Conservation (phyloP, 2,329 filamentous ascomycete species). For the Pseudogymnoascus sp. region DNA sequence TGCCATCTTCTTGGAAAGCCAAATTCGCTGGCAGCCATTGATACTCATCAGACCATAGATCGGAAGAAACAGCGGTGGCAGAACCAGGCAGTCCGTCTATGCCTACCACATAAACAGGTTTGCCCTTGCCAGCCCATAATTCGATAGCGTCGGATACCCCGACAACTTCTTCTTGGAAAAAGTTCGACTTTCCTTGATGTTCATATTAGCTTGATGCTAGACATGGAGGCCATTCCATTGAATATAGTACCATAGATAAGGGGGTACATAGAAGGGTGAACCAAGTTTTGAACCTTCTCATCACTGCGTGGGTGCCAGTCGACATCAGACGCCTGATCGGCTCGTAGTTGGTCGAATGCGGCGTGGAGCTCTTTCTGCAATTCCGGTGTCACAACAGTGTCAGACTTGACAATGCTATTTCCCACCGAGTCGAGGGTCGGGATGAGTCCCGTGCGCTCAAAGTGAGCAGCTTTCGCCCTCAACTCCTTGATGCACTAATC, state of each 20-base stretch:
- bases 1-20: constrained; percentile 23
- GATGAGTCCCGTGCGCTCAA: constrained; percentile 15
- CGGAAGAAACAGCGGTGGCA: neutral
- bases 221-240: neutral
- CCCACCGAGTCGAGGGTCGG: constrained; percentile 12
- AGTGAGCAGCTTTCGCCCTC: constrained; percentile 19
- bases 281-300: constrained; percentile 49
- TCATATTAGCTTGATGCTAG: neutral
- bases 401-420: constrained; percentile 42
- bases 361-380: constrained; percentile 35
- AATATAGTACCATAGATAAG: constrained; percentile 40
- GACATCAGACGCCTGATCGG: constrained; percentile 39
- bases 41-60: constrained; percentile 29
- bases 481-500: constrained; percentile 21
- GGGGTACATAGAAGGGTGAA: constrained; percentile 57
- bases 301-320: constrained; percentile 56
- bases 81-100: neutral
- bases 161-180: constrained; percentile 17
- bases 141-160: constrained; percentile 22
- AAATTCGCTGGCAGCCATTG: constrained; percentile 39
- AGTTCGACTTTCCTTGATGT: constrained; percentile 10
- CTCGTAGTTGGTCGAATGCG: constrained; percentile 40
- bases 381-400: constrained; percentile 34
- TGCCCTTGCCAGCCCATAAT: constrained; percentile 25
- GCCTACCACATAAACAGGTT: constrained; percentile 12